Conservation (phyloP, 805 yeast species). For the Teunomyces gatunensis region DNA sequence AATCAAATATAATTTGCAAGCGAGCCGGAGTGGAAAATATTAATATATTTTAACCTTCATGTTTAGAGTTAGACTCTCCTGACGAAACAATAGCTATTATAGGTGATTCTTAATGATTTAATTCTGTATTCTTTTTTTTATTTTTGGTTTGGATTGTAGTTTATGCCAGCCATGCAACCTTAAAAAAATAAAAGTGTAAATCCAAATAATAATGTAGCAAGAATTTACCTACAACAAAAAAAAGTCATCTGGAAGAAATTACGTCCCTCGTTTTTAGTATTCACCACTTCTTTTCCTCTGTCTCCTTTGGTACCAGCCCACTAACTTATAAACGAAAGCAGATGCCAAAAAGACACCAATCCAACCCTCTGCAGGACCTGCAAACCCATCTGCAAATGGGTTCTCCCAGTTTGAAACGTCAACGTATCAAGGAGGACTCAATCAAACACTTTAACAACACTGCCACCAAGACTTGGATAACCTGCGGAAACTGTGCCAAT, state of each 20-base stretch:
- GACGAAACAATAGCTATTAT: neutral
- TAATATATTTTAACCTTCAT: neutral
- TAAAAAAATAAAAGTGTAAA: constrained; percentile 3
- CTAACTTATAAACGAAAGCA: neutral
- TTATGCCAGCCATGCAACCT: constrained; percentile 2
- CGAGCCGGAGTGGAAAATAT: neutral
- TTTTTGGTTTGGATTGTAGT: neutral
- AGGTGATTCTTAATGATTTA: neutral
- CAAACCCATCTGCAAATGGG: constrained; percentile 3
- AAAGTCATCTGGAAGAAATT: constrained; percentile 3
- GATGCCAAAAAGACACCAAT: constrained; percentile 11
- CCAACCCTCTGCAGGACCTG: constrained; percentile 4
- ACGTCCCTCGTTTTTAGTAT: neutral
- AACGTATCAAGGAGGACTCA: constrained; percentile 7
- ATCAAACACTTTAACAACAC: constrained; percentile 17
- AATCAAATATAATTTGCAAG: neutral
- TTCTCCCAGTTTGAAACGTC: constrained; percentile 10
- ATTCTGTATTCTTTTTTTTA: neutral
- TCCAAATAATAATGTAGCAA: constrained; percentile 3
- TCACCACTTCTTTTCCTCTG: constrained; percentile 2
- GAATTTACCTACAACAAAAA: constrained; percentile 1
- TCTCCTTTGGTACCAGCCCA: neutral
- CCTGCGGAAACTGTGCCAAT: constrained; percentile 46
- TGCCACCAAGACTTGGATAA: constrained; percentile 44
- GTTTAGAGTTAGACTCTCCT: neutral